A percentile compares a stretch with the other conserved stretches of the same genome.
phyloP scores from a whole-genome alignment of 345 rosid genomes.

The Pugionium cornutum region DNA sequence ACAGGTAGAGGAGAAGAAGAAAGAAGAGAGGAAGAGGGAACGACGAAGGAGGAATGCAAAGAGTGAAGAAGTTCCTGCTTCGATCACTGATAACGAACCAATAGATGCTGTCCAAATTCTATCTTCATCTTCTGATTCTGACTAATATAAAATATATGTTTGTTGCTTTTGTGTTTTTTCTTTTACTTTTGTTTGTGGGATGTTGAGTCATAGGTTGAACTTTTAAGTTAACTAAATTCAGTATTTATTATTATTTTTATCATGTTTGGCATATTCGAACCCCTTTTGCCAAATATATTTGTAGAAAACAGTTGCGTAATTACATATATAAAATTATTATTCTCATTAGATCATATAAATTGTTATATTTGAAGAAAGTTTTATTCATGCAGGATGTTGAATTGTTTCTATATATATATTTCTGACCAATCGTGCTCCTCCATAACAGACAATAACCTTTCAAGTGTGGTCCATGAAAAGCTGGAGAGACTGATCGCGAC shows the following conservation, averaged over 20 bases:
- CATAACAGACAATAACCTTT: too few relatives aligned
- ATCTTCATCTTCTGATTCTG: constrained; percentile 65
- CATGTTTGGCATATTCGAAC: background rate
- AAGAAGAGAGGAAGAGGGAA: constrained; percentile 48
- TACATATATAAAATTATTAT: too few relatives aligned
- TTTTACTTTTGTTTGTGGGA: background rate
- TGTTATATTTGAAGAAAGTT: too few relatives aligned
- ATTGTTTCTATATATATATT: too few relatives aligned
- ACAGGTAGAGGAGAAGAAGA: constrained; percentile 38
- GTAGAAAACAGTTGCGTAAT: too few relatives aligned
- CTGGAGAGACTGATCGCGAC: too few relatives aligned
- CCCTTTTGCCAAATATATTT: background rate
- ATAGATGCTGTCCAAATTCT: constrained; percentile 69
- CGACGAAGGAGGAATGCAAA: constrained; percentile 44
- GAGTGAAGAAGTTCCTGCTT: constrained; percentile 50
- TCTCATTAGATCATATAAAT: too few relatives aligned
- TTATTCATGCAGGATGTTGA: too few relatives aligned
- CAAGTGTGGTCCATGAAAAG: too few relatives aligned
- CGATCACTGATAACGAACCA: constrained; percentile 72
- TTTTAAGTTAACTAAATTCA: background rate
- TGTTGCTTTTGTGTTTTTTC: background rate
- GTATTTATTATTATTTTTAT: background rate
- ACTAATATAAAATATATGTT: constrained; percentile 31
- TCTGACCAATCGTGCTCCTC: too few relatives aligned
- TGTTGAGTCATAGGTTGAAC: background rate